Evolutionary conservation across 768 basidiomycete genomes (phyloP), one percentile per base, ranked within the genome.

Genomic region (Rickenella mellea): DNA sequence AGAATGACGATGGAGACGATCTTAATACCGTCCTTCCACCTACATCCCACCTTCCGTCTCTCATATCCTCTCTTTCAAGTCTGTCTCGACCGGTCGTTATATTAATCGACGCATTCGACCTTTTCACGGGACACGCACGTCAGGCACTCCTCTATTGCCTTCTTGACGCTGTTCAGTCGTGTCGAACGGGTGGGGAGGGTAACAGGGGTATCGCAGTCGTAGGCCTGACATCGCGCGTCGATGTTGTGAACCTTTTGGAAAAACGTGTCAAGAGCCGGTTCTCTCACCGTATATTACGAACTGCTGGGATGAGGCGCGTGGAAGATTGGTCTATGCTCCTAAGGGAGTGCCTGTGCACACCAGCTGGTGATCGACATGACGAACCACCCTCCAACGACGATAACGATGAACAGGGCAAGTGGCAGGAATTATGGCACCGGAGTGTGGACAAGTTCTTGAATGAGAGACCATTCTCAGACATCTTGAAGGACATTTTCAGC

Each of bases 251-350:
- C 48, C 63, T 86, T 2, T 69, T 99, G 14, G 96, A 99, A 59
- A 99, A 99, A 59, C 74, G 96, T 32, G 96, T 99, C 39, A 96
- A 98, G 62, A 96, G 91, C 49, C 78, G 96, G 3, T 99, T 98
- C 64, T 97, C 93, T 1, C 90, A 92, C 25, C 72, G 96, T 42
- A 86, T 90, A 52, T 69, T 93, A 43, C 76, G 88, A 36, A 80
- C 88, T 5, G 72, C 78, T 0, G 75, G 84, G 11, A 78, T 81
- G 2, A 53, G 63, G 4, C 64, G 63, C 7, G 45, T 78, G 1
- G 59, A 65, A 3, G 62, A 61, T 14, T 84, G 81, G 69, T 55
- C 74, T 10, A 57, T 53, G 6, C 57, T 78, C 66, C 75, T 35
- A 69, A 65, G 47, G 54, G 52, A 1, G 55, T 75, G 4, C 57